These are phyloP conservation scores for Cutaneotrichosporon sp. DNA, from an alignment of 1,284 basidiomycete genomes.

Conservation along the genomic window DNA sequence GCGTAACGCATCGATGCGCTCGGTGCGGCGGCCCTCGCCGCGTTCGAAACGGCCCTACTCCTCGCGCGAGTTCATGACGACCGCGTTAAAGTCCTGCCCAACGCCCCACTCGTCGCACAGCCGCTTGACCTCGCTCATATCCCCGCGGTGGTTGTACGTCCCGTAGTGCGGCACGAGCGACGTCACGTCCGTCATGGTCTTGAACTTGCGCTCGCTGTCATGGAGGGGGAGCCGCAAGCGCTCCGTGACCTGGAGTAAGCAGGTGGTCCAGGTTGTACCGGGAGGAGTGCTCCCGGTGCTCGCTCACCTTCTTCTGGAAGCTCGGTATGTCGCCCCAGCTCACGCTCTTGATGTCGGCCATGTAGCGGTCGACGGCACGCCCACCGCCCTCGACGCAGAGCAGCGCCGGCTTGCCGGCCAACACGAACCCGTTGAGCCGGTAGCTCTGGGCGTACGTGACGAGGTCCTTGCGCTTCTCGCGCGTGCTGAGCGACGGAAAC, in stretches of 20 bases:
- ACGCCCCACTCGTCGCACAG: constrained; percentile 53
- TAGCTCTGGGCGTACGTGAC: constrained; percentile 50
- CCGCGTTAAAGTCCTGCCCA: constrained; percentile 51
- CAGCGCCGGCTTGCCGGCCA: constrained; percentile 55
- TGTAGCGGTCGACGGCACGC: constrained; percentile 48
- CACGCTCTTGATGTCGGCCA: constrained; percentile 54
- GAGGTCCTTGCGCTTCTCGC: constrained; percentile 54
- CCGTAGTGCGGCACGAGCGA: constrained; percentile 50
- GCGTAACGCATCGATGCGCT: too few relatives aligned
- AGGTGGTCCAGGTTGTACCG: background rate
- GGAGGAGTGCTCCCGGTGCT: background rate
- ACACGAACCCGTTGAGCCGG: constrained; percentile 54
- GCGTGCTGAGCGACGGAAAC: constrained; percentile 52
- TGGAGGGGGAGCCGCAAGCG: constrained; percentile 46
- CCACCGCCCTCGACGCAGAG: constrained; percentile 55
- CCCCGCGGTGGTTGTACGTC: constrained; percentile 52
- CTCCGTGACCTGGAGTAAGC: constrained; percentile 49
- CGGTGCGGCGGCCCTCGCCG: background rate
- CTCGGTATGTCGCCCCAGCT: constrained; percentile 56
- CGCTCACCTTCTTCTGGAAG: constrained; percentile 54
- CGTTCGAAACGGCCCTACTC: background rate
- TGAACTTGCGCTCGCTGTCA: constrained; percentile 40
- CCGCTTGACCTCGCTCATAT: constrained; percentile 55
- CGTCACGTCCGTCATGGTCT: constrained; percentile 54
- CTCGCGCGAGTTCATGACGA: constrained; percentile 36